Evolutionary conservation across 306 rosid species (phyloP).

Genomic region (Amphicarpaea edgeworthii): DNA sequence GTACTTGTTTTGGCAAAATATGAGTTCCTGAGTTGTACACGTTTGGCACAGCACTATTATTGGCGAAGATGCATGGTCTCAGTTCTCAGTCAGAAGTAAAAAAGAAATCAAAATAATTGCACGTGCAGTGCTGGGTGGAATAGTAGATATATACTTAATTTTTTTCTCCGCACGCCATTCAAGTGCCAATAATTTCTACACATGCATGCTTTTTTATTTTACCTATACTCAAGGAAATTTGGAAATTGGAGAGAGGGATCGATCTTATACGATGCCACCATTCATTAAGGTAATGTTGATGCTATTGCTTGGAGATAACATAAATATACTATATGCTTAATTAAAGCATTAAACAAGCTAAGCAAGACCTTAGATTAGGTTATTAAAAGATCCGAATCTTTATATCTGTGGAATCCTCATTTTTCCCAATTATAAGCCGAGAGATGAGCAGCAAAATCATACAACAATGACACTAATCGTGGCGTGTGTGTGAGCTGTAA

Average conservation of each 20-base stretch:
- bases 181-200: constrained; percentile 39
- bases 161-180: constrained; percentile 42
- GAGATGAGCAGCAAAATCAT: neutral
- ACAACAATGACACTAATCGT: neutral
- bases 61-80: constrained; percentile 23
- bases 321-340: constrained; percentile 14
- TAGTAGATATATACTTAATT: constrained; percentile 14
- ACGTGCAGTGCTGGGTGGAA: constrained; percentile 43
- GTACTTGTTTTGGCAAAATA: constrained; percentile 32
- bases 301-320: constrained; percentile 15
- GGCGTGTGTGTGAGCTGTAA: constrained; percentile 40
- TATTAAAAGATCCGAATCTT: constrained; percentile 3
- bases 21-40: constrained; percentile 36
- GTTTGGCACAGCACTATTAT: constrained; percentile 37
- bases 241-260: constrained; percentile 21
- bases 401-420: constrained; percentile 11
- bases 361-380: neutral
- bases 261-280: neutral
- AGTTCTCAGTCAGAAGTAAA: constrained; percentile 6
- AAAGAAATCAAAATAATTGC: constrained; percentile 47
- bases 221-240: constrained; percentile 33
- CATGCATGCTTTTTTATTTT: constrained; percentile 33
- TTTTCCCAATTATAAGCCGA: neutral
- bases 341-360: neutral
- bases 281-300: neutral